Evolutionary conservation across 2,329 filamentous ascomycete genomes (phyloP).

Genomic region (Rutstroemia sp.): DNA sequence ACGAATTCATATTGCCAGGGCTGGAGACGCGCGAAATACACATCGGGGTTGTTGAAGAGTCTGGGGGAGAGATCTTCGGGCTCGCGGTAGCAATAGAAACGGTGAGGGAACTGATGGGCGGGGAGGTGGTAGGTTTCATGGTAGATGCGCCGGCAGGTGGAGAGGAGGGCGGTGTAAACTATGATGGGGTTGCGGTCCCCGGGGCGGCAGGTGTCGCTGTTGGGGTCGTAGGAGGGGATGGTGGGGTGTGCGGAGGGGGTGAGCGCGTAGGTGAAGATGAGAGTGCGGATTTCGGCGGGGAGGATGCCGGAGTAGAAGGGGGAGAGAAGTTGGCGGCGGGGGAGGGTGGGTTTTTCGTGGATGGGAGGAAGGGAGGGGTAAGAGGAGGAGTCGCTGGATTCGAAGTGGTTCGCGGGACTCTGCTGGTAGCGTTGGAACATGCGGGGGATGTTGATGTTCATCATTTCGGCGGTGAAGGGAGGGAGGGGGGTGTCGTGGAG

Average conservation of each 20-base stretch:
- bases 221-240: not conserved
- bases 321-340: not conserved
- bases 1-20: constrained; percentile 12
- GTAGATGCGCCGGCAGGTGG: constrained; percentile 19
- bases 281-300: not conserved
- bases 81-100: constrained; percentile 16
- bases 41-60: not conserved
- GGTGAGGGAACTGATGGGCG: constrained; percentile 12
- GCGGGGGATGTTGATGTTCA: too few species aligned
- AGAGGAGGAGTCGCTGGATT: too few species aligned
- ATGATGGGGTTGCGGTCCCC: constrained; percentile 10
- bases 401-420: not conserved
- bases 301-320: not conserved
- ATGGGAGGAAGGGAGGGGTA: not conserved
- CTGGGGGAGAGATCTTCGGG: not conserved
- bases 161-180: constrained; percentile 16
- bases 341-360: not conserved
- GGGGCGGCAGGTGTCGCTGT: constrained; percentile 15
- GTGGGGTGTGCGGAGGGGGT: not conserved
- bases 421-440: not conserved
- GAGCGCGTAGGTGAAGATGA: constrained; percentile 1
- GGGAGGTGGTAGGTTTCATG: constrained; percentile 22
- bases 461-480: not conserved
- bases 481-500: too few species aligned
- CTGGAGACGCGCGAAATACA: constrained; percentile 9